phyloP scores from a whole-genome alignment of 768 basidiomycete species.

The Amylocystis lapponica region DNA sequence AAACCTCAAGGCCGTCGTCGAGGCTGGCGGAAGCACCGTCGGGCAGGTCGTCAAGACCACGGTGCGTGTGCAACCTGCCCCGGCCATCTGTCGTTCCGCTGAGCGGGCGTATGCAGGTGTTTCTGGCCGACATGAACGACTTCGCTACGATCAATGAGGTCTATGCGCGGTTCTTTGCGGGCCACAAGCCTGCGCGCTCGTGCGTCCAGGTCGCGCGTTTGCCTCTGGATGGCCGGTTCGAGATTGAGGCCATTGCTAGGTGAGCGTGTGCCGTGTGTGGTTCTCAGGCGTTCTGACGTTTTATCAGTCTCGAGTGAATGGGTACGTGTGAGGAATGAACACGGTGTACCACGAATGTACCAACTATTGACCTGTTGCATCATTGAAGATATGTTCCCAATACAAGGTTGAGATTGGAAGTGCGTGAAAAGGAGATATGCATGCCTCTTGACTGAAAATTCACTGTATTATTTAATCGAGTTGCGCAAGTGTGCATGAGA shows the following conservation, averaged over 20 bases:
- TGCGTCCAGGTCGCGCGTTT: constrained; percentile 86
- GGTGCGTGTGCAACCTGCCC: constrained; percentile 41
- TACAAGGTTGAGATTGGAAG: too few species aligned
- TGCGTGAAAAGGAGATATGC: too few species aligned
- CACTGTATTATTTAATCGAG: too few species aligned
- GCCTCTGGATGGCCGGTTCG: constrained; percentile 87
- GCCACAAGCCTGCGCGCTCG: constrained; percentile 90
- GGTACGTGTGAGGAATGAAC: too few species aligned
- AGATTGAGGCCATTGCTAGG: constrained; percentile 89
- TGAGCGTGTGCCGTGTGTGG: constrained; percentile 23
- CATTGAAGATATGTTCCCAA: too few species aligned
- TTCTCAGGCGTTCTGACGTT: not conserved
- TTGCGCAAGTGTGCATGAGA: too few species aligned
- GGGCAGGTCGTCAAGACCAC: constrained; percentile 89
- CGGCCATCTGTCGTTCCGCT: not conserved
- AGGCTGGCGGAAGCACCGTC: constrained; percentile 73
- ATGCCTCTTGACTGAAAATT: too few species aligned
- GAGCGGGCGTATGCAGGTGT: constrained; percentile 50
- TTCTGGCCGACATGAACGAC: constrained; percentile 90
- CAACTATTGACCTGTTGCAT: too few species aligned
- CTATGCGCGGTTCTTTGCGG: constrained; percentile 81
- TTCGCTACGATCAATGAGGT: constrained; percentile 78
- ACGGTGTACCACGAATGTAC: too few species aligned
- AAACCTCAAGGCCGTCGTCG: constrained; percentile 80
- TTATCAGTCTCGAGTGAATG: not conserved